Evolutionary conservation across 495 filamentous ascomycete genomes (phyloP).

Genomic region (Penicillium fimorum): DNA sequence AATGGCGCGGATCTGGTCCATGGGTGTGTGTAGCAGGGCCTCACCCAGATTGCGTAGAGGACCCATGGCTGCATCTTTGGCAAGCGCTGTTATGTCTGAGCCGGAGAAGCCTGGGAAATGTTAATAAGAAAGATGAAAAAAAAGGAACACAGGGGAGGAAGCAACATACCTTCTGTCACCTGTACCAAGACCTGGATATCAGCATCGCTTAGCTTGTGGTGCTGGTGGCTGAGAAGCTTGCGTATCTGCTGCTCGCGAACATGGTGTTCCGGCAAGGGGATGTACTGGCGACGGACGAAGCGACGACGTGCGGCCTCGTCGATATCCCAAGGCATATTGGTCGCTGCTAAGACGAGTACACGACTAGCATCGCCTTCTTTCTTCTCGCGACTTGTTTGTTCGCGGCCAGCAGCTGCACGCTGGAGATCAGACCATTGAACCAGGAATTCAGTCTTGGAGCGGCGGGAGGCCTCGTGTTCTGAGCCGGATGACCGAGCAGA

Average conservation of each 20-base stretch:
- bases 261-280: slow-evolving; percentile 82
- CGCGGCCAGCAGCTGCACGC: slow-evolving; percentile 84
- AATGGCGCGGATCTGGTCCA: slow-evolving; percentile 92
- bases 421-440: slow-evolving; percentile 97
- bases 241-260: slow-evolving; percentile 76
- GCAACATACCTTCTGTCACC: slow-evolving; percentile 75
- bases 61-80: slow-evolving; percentile 98
- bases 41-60: slow-evolving; percentile 90
- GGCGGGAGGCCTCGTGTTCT: slow-evolving; percentile 88
- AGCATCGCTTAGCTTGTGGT: slow-evolving; percentile 69
- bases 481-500: slow-evolving; percentile 77
- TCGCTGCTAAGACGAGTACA: slow-evolving; percentile 92
- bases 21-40: slow-evolving; percentile 81
- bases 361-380: slow-evolving; percentile 79
- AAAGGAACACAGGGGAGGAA: background rate
- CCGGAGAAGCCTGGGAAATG: slow-evolving; percentile 77
- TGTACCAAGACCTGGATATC: slow-evolving; percentile 78
- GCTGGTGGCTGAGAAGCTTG: slow-evolving; percentile 80
- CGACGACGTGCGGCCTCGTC: slow-evolving; percentile 90
- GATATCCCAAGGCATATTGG: slow-evolving; percentile 97
- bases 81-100: slow-evolving; percentile 94
- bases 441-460: slow-evolving; percentile 97
- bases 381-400: slow-evolving; percentile 65
- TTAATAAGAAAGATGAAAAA: background rate
- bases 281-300: slow-evolving; percentile 94